Evolutionary conservation across 139 green algal genomes (phyloP).

Genomic region (Diplosphaera chodatii): DNA sequence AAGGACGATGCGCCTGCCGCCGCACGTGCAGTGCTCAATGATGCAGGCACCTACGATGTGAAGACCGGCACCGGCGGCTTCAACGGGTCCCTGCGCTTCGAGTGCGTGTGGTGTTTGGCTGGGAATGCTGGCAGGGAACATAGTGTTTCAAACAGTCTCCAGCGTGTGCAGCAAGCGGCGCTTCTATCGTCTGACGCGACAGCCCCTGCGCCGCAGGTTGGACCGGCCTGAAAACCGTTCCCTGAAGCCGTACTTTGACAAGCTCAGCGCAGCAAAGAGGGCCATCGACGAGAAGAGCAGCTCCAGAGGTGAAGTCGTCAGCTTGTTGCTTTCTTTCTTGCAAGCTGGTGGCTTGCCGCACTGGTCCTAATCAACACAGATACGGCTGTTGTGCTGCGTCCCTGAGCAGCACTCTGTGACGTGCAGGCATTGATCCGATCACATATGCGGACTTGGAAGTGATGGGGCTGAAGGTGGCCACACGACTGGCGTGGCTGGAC

Average conservation of each 20-base stretch:
- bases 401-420: neutral
- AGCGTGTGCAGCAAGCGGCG: neutral
- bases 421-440: conserved; percentile 41
- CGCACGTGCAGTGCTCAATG: conserved; percentile 59
- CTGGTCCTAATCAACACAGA: too few relatives aligned
- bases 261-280: conserved; percentile 49
- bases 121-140: too few relatives aligned
- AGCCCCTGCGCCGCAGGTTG: conserved; percentile 53
- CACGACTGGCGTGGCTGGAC: conserved; percentile 20
- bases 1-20: conserved; percentile 37
- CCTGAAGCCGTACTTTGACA: conserved; percentile 49
- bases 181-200: neutral
- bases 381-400: too few relatives aligned
- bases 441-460: conserved; percentile 59
- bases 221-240: conserved; percentile 56
- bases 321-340: too few relatives aligned
- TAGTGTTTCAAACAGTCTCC: neutral
- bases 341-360: too few relatives aligned
- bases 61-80: conserved; percentile 60
- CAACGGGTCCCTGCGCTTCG: conserved; percentile 65
- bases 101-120: conserved; percentile 11
- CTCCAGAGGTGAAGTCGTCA: neutral
- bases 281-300: conserved; percentile 41
- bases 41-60: conserved; percentile 67
- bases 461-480: conserved; percentile 36